Conservation (phyloP, 495 filamentous ascomycete genomes). For the Neurospora sp. region DNA sequence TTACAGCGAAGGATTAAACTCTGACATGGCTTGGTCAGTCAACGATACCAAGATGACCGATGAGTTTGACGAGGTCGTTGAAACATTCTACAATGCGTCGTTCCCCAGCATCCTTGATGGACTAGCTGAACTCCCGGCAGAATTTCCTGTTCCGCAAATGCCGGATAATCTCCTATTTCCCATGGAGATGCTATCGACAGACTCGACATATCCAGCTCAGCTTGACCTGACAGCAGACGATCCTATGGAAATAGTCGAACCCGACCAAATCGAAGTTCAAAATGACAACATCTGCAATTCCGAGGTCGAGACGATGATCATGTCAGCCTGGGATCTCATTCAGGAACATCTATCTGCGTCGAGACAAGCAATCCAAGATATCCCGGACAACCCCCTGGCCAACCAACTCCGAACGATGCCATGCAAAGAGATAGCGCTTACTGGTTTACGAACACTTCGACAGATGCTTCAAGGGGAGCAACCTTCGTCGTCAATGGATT, state of each 20-base stretch:
- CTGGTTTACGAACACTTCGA: slow-evolving; percentile 27
- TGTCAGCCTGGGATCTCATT: slow-evolving; percentile 31
- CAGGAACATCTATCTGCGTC: slow-evolving; percentile 32
- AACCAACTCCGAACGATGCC: slow-evolving; percentile 27
- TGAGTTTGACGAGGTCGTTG: not conserved
- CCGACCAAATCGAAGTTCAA: slow-evolving; percentile 2
- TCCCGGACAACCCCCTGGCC: slow-evolving; percentile 28
- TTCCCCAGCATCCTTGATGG: not conserved
- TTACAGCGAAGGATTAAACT: slow-evolving; percentile 16
- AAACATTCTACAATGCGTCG: not conserved
- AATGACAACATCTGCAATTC: slow-evolving; percentile 15
- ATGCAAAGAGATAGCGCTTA: slow-evolving; percentile 22
- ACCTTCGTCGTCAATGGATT: slow-evolving; percentile 24
- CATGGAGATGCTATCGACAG: slow-evolving; percentile 17
- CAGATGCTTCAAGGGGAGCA: slow-evolving; percentile 21
- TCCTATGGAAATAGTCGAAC: slow-evolving; percentile 4
- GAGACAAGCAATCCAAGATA: slow-evolving; percentile 23
- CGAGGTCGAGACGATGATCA: slow-evolving; percentile 30
- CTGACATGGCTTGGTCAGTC: not conserved
- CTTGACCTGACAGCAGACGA: slow-evolving; percentile 22
- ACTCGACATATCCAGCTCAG: slow-evolving; percentile 19
- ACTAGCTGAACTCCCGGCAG: slow-evolving; percentile 27
- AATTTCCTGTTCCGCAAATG: slow-evolving; percentile 11
- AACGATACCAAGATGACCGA: not conserved
- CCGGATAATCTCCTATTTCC: slow-evolving; percentile 18